These are phyloP conservation scores for Chondrus crispus DNA, from an alignment of 23 red algal species.

Conservation along the genomic window DNA sequence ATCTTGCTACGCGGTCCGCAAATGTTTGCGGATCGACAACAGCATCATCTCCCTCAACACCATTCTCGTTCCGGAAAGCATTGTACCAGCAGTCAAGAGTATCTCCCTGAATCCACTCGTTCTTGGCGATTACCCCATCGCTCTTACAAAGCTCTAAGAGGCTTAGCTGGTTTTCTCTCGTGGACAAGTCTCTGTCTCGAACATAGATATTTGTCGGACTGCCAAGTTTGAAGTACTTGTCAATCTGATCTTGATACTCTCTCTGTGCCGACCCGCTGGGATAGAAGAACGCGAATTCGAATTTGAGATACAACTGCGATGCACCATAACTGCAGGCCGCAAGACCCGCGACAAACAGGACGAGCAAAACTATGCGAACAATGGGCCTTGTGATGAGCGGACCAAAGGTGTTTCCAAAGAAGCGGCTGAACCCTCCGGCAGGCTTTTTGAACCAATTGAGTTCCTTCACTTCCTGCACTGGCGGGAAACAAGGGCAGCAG, in stretches of 20 bases:
- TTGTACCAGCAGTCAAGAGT: conserved; percentile 74
- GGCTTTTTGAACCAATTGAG: conserved; percentile 54
- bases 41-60: not conserved
- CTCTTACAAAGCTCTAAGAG: conserved; percentile 38
- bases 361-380: conserved; percentile 37
- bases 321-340: conserved; percentile 29
- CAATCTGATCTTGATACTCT: conserved; percentile 49
- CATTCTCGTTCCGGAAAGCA: not conserved
- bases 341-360: conserved; percentile 32
- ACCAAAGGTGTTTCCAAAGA: conserved; percentile 48
- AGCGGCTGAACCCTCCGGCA: conserved; percentile 44
- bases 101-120: conserved; percentile 30
- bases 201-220: conserved; percentile 48
- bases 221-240: conserved; percentile 31
- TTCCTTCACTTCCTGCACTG: conserved; percentile 45
- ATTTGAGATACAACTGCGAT: conserved; percentile 62
- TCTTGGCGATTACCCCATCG: conserved; percentile 36
- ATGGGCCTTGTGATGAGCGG: conserved; percentile 32
- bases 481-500: conserved; percentile 39
- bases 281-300: conserved; percentile 71
- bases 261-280: conserved; percentile 43
- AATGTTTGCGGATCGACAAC: not conserved
- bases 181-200: conserved; percentile 41
- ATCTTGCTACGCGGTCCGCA: not conserved
- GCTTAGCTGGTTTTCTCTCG: conserved; percentile 20